Evolutionary conservation across 2,329 filamentous ascomycete species (phyloP).

Genomic region (Helminthosporium solani): DNA sequence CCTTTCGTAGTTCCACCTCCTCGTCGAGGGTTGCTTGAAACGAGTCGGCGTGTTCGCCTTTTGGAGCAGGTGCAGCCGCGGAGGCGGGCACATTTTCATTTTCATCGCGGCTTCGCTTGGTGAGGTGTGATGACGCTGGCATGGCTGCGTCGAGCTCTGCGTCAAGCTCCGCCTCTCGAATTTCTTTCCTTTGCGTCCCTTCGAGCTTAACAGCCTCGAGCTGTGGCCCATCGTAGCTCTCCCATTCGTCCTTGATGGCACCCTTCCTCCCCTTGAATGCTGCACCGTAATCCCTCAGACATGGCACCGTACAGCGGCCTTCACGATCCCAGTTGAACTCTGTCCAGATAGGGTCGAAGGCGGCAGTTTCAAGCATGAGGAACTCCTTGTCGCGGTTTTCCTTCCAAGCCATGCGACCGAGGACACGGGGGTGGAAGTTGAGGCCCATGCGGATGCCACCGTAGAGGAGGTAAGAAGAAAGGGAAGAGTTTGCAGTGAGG

Average conservation of each 20-base stretch:
- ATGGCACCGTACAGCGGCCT: constrained; percentile 56
- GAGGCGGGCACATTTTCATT: constrained; percentile 29
- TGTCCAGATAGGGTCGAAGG: constrained; percentile 60
- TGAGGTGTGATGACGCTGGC: constrained; percentile 4
- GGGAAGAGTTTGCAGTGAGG: constrained; percentile 55
- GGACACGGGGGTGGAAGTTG: constrained; percentile 58
- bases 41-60: constrained; percentile 35
- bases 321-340: constrained; percentile 57
- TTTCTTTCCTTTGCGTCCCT: constrained; percentile 29
- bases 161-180: constrained; percentile 18
- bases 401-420: constrained; percentile 59
- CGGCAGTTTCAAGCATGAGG: constrained; percentile 58
- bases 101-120: constrained; percentile 24
- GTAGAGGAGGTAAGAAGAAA: constrained; percentile 57
- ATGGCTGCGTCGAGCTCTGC: constrained; percentile 8
- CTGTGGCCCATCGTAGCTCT: constrained; percentile 51
- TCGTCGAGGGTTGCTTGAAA: constrained; percentile 45
- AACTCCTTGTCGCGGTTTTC: constrained; percentile 56
- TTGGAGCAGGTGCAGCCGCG: constrained; percentile 28
- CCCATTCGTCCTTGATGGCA: constrained; percentile 54
- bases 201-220: constrained; percentile 38
- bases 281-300: constrained; percentile 54
- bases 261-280: constrained; percentile 53
- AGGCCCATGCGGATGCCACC: constrained; percentile 59
- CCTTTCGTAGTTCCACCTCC: constrained; percentile 43